Conservation (phyloP, 306 rosid species). For the Vachellia pachyceras region DNA sequence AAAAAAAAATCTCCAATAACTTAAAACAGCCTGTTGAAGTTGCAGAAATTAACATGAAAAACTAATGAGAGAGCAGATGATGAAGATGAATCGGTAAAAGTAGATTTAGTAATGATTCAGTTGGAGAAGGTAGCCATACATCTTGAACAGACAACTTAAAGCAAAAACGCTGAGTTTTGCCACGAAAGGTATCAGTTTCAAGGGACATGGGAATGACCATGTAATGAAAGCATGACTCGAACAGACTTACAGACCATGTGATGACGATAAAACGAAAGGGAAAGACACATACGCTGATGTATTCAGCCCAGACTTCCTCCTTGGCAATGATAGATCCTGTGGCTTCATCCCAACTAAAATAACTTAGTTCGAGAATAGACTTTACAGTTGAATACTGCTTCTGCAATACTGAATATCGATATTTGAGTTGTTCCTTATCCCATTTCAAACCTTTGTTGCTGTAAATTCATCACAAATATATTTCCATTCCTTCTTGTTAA, state of each 20-base stretch:
- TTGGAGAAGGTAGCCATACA: not conserved
- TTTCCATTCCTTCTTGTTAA: constrained; percentile 77
- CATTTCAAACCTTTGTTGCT: constrained; percentile 67
- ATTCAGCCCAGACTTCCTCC: constrained; percentile 65
- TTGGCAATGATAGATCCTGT: constrained; percentile 58
- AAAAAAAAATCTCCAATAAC: not conserved
- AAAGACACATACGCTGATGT: constrained; percentile 62
- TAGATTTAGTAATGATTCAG: not conserved
- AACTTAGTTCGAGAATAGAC: constrained; percentile 59
- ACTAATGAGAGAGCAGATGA: not conserved
- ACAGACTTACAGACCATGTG: not conserved
- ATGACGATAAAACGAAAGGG: constrained; percentile 24
- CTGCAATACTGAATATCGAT: constrained; percentile 69
- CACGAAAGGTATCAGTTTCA: not conserved
- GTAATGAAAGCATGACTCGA: not conserved
- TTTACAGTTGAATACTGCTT: constrained; percentile 60
- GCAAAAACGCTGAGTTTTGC: not conserved
- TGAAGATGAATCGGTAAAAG: not conserved
- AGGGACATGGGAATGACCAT: not conserved
- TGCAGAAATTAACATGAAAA: not conserved
- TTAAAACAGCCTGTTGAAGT: not conserved
- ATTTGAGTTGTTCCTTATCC: constrained; percentile 85
- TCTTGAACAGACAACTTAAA: not conserved
- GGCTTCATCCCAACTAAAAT: constrained; percentile 70
- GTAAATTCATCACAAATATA: constrained; percentile 66